These are phyloP conservation scores for Micractinium conductrix DNA, from an alignment of 139 green algal genomes.

Conservation along the genomic window DNA sequence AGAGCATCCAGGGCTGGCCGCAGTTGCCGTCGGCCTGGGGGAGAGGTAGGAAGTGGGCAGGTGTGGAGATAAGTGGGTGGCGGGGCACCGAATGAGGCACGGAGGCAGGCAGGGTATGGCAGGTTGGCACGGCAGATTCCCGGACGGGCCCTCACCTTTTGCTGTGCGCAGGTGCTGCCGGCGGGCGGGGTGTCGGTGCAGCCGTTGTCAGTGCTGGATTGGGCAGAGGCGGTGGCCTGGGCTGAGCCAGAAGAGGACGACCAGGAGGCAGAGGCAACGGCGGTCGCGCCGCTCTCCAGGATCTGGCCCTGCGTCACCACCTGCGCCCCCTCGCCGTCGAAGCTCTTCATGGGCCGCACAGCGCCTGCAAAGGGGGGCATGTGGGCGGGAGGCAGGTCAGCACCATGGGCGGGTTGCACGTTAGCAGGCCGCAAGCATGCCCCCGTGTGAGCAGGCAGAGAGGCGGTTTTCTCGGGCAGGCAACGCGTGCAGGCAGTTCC, in stretches of 20 bases:
- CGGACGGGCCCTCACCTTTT: slow-evolving; percentile 1
- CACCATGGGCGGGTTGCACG: no score
- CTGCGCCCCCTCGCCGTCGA: background rate
- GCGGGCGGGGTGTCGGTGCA: slow-evolving; percentile 26
- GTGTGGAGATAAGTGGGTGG: background rate
- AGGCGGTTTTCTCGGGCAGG: no score
- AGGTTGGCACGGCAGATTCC: no score
- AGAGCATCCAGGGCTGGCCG: slow-evolving; percentile 12
- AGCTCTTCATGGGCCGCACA: background rate
- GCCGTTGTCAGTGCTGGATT: background rate
- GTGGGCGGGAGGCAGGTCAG: no score
- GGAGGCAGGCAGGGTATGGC: no score
- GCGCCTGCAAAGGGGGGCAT: slow-evolving; percentile 9
- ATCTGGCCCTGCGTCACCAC: background rate
- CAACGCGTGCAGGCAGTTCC: no score
- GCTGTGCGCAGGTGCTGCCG: slow-evolving; percentile 16
- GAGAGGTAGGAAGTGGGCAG: background rate
- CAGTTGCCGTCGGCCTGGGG: slow-evolving; percentile 11
- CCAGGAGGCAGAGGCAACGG: background rate
- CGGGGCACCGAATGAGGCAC: no score
- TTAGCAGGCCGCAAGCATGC: no score
- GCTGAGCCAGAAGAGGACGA: background rate
- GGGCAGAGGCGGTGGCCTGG: slow-evolving; percentile 14
- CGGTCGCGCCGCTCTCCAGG: background rate
- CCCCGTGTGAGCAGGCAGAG: no score